phyloP scores from a whole-genome alignment of 768 basidiomycete species.

The Rubroboletus pulcherrimus region DNA sequence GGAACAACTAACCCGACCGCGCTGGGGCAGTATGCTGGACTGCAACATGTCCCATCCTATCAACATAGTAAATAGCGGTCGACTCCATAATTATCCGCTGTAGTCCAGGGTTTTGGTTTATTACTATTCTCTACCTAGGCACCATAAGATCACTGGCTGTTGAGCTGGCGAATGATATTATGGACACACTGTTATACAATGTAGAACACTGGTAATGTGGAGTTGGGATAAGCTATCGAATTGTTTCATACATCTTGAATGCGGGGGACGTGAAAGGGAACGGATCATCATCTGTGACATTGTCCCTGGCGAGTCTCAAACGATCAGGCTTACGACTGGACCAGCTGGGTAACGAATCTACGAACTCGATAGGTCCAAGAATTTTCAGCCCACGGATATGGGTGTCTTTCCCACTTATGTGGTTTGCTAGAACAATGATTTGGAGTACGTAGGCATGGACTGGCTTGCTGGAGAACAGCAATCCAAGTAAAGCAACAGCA shows the following conservation, averaged over 20 bases:
- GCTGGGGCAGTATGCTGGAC: constrained; percentile 24
- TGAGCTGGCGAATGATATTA: constrained; percentile 6
- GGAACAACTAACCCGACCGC: constrained; percentile 14
- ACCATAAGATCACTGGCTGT: neutral
- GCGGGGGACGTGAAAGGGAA: constrained; percentile 61
- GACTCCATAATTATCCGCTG: neutral
- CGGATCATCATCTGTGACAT: constrained; percentile 56
- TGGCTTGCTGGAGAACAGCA: constrained; percentile 56
- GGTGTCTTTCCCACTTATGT: constrained; percentile 98
- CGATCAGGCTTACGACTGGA: neutral
- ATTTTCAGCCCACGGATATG: constrained; percentile 89
- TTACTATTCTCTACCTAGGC: constrained; percentile 4
- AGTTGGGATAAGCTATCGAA: constrained; percentile 47
- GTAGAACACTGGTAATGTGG: constrained; percentile 29
- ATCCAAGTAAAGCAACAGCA: neutral
- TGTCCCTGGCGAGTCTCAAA: constrained; percentile 34
- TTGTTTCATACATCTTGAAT: constrained; percentile 76
- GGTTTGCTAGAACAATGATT: constrained; percentile 86
- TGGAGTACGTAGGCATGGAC: constrained; percentile 89
- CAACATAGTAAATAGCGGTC: constrained; percentile 26
- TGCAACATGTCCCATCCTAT: constrained; percentile 29
- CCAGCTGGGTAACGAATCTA: neutral
- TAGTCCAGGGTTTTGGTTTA: constrained; percentile 4
- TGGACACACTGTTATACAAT: constrained; percentile 18
- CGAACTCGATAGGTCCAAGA: constrained; percentile 82